phyloP scores from a whole-genome alignment of 208 protist genomes.

The Porcisia hertigi region DNA sequence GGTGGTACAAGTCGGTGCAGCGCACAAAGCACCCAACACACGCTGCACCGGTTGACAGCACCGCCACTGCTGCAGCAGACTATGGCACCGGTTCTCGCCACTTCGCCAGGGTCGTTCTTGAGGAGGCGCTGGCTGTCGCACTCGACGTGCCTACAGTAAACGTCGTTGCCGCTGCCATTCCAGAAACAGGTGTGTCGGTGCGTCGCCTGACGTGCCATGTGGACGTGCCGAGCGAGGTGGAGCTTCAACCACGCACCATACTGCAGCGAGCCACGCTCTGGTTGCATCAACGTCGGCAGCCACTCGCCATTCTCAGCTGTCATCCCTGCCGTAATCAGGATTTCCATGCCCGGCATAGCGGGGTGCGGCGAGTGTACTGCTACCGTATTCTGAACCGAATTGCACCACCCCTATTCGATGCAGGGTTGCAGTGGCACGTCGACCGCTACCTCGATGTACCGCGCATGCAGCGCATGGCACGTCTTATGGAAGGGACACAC shows the following conservation, averaged over 20 bases:
- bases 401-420: constrained; percentile 85
- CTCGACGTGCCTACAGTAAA: constrained; percentile 58
- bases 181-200: constrained; percentile 78
- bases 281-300: constrained; percentile 73
- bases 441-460: constrained; percentile 81
- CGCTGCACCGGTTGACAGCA: not conserved
- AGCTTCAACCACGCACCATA: constrained; percentile 87
- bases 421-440: constrained; percentile 88
- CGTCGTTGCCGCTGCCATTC: constrained; percentile 73
- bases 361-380: constrained; percentile 78
- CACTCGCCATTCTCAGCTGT: constrained; percentile 77
- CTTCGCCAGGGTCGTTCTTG: constrained; percentile 61
- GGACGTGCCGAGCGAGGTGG: constrained; percentile 74
- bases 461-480: constrained; percentile 81
- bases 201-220: constrained; percentile 84
- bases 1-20: constrained; percentile 79
- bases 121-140: constrained; percentile 84
- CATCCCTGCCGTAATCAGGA: constrained; percentile 74
- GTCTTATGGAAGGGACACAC: constrained; percentile 67
- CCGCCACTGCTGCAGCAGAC: constrained; percentile 2
- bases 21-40: constrained; percentile 11
- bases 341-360: constrained; percentile 87
- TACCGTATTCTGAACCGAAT: constrained; percentile 92
- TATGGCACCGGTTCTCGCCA: constrained; percentile 25
- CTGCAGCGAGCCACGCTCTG: constrained; percentile 85